Conservation (phyloP, 1,284 basidiomycete genomes). For the Leccinum pachyderme region DNA sequence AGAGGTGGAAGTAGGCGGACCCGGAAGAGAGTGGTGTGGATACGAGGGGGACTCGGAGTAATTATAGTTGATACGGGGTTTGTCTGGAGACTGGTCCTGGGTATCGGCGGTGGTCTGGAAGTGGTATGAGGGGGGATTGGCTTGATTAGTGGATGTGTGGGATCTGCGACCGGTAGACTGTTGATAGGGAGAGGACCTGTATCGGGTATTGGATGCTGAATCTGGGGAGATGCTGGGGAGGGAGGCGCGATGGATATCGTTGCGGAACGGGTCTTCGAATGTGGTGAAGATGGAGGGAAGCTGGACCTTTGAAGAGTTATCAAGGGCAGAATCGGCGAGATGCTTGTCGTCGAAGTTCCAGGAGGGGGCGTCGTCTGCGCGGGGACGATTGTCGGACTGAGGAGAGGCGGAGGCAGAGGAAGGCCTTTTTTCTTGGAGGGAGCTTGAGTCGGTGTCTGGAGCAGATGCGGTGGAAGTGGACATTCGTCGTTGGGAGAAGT, state of each 20-base stretch:
- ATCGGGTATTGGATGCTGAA: constrained; percentile 38
- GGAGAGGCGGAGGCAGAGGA: constrained; percentile 53
- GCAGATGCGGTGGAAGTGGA: constrained; percentile 58
- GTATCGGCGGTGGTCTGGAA: constrained; percentile 51
- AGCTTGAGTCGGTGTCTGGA: constrained; percentile 58
- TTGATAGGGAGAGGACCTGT: constrained; percentile 49
- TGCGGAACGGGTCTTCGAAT: constrained; percentile 59
- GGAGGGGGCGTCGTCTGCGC: constrained; percentile 30
- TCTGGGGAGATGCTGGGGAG: constrained; percentile 60
- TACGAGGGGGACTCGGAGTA: constrained; percentile 42
- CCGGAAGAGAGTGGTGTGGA: constrained; percentile 44
- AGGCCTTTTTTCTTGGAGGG: constrained; percentile 56
- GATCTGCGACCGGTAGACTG: constrained; percentile 43
- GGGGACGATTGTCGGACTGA: constrained; percentile 45
- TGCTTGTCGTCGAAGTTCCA: constrained; percentile 43
- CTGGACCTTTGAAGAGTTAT: constrained; percentile 54
- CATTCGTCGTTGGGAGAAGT: constrained; percentile 57
- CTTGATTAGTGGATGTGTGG: constrained; percentile 42
- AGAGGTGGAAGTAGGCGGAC: constrained; percentile 46
- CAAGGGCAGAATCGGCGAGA: constrained; percentile 31
- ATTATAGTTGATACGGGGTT: constrained; percentile 40
- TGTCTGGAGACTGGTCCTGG: constrained; percentile 36
- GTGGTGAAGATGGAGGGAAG: constrained; percentile 69
- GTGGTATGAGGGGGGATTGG: constrained; percentile 56
- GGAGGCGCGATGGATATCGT: constrained; percentile 59